Base-by-base conservation (phyloP, 2,329 filamentous ascomycete species). In the Ophiognomonia clavigignenti-juglandacearum region DNA sequence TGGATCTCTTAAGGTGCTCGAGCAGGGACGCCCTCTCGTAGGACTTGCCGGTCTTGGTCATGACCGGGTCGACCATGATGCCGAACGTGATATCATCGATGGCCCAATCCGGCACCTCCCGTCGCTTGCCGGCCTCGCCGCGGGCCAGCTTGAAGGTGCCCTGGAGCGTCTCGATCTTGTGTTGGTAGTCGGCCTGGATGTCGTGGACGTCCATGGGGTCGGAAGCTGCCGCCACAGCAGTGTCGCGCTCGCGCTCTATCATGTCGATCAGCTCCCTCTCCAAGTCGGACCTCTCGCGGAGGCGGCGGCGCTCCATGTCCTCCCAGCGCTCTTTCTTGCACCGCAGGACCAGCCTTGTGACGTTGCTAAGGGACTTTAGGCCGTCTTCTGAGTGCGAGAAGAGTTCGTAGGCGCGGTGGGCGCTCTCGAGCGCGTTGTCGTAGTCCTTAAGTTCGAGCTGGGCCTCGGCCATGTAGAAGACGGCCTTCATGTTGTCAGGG, bases 281-380 rank as follows among this genome's bases (percentile, higher is more conserved):
- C 3, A 91, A 67, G 26, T 77, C 75, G 5, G 67, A 70, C 18
- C 74, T 72, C 52, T 80, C 72, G 13, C 80, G 72, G 20, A 73
- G 59, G 1, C 86, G 73, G 29, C 73, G 70, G 46, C 72, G 73
- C 63, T 97, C 92, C 54, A 73, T 72, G 10, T 80, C 76, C 29
- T 92, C 86, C 88, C 93, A 97, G 32, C 87, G 81, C 53, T 84
- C 83, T 65, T 92, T 92, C 66, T 95, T 95, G 59, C 88, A 89
- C 48, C 76, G 75, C 19, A 96, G 71, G 0, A 96, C 87, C 14
- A 86, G 78, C 14, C 74, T 72, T 0, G 86, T 90, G 37, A 96
- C 80, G 19, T 83, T 78, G 19, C 79, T 73, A 0, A 92, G 78
- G 31, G 84, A 85, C 50, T 78, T 80, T n/a, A 45, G 34, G 23